phyloP scores from a whole-genome alignment of 345 rosid genomes.

The Raphanus raphanistrum region DNA sequence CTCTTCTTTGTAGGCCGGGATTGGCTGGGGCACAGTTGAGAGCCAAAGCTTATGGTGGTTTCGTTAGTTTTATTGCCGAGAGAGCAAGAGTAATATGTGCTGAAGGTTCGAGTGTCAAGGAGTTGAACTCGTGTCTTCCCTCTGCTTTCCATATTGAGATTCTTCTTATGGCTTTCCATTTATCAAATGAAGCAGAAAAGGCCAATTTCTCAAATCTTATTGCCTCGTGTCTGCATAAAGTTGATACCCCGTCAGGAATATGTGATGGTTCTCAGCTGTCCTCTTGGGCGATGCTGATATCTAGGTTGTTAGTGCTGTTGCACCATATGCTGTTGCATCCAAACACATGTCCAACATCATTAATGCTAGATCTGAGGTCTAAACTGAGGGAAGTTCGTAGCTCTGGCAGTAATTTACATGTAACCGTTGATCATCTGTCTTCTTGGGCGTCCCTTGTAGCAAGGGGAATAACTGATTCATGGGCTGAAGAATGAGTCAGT shows the following conservation, averaged over 20 bases:
- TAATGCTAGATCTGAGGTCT: constrained; percentile 67
- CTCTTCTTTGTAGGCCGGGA: constrained; percentile 61
- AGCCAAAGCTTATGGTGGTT: constrained; percentile 56
- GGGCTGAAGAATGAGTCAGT: constrained; percentile 62
- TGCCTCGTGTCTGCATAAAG: constrained; percentile 49
- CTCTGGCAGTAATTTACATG: constrained; percentile 45
- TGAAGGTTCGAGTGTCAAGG: constrained; percentile 57
- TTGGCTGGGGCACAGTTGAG: constrained; percentile 68
- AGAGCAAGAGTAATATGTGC: constrained; percentile 53
- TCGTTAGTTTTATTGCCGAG: constrained; percentile 58
- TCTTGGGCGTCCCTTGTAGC: constrained; percentile 68
- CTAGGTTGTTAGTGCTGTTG: constrained; percentile 79
- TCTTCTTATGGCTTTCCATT: constrained; percentile 87
- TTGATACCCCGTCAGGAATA: constrained; percentile 47
- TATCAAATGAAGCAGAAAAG: constrained; percentile 78
- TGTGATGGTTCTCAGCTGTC: constrained; percentile 54
- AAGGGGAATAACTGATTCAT: constrained; percentile 53
- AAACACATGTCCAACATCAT: constrained; percentile 62
- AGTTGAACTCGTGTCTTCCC: constrained; percentile 71
- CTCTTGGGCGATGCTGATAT: constrained; percentile 81
- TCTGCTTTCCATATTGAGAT: constrained; percentile 86
- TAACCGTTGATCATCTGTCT: constrained; percentile 52
- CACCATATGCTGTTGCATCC: constrained; percentile 82
- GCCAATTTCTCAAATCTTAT: constrained; percentile 54
- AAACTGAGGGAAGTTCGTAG: constrained; percentile 73